Conservation (phyloP, 345 rosid species). For the Rubroshorea leprosula region DNA sequence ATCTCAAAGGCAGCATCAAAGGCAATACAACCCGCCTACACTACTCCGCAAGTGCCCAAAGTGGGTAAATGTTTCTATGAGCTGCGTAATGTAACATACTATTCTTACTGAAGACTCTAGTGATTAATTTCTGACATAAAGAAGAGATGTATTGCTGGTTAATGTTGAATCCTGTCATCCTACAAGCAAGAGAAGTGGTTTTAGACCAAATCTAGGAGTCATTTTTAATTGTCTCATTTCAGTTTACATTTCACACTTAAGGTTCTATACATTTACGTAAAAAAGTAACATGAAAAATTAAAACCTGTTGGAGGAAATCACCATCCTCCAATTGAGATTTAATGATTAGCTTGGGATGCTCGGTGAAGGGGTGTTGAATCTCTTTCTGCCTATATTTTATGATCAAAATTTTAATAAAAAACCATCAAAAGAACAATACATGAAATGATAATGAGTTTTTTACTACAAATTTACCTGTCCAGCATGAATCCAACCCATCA, state of each 20-base stretch:
- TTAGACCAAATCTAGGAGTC: too few relatives aligned
- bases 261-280: too few relatives aligned
- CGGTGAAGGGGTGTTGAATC: slow-evolving; percentile 33
- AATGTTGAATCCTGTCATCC: too few relatives aligned
- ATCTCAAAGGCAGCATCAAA: background rate
- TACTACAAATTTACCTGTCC: slow-evolving; percentile 32
- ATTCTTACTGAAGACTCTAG: slow-evolving; percentile 71
- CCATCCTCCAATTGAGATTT: slow-evolving; percentile 16
- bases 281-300: background rate
- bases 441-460: background rate
- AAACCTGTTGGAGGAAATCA: slow-evolving; percentile 44
- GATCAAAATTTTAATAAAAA: background rate
- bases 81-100: slow-evolving; percentile 76
- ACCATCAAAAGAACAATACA: background rate
- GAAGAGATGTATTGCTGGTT: too few relatives aligned
- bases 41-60: slow-evolving; percentile 64
- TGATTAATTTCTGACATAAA: slow-evolving; percentile 42
- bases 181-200: too few relatives aligned
- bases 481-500: slow-evolving; percentile 52
- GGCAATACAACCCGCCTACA: background rate
- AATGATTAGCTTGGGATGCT: slow-evolving; percentile 30
- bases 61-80: slow-evolving; percentile 62
- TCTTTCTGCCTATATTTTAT: slow-evolving; percentile 10
- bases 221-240: too few relatives aligned
- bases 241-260: too few relatives aligned